Conservation (phyloP, 306 rosid genomes). For the Hippophae rhamnoides region DNA sequence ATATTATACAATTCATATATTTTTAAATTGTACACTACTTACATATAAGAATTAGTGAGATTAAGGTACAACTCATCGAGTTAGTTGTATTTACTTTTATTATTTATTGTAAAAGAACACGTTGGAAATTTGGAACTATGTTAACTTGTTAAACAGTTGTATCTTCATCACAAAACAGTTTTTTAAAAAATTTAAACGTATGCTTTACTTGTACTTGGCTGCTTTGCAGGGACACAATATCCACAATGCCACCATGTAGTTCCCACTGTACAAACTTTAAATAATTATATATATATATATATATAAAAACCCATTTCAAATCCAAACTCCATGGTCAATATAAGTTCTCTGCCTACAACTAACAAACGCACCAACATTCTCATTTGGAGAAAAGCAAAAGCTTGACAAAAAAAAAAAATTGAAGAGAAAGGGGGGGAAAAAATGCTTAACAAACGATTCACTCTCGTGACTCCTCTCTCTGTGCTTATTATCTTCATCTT, state of each 20-base stretch:
- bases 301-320: neutral
- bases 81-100: too few relatives aligned
- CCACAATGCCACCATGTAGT: neutral
- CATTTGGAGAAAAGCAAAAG: slow-evolving; percentile 6
- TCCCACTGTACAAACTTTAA: neutral
- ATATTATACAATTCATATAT: too few relatives aligned
- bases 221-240: slow-evolving; percentile 4
- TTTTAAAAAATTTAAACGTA: neutral
- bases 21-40: too few relatives aligned
- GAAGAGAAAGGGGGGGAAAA: neutral
- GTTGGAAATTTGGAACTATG: too few relatives aligned
- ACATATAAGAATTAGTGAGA: too few relatives aligned
- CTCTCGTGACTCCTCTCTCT: slow-evolving; percentile 27
- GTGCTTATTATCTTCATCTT: slow-evolving; percentile 49
- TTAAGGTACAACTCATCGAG: too few relatives aligned
- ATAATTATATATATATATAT: neutral
- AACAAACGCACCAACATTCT: slow-evolving; percentile 59
- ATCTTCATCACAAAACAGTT: too few relatives aligned
- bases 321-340: slow-evolving; percentile 17
- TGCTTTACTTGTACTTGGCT: neutral
- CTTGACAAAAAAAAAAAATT: slow-evolving; percentile 1
- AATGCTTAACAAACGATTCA: slow-evolving; percentile 30
- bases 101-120: too few relatives aligned
- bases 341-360: slow-evolving; percentile 36
- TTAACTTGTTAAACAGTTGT: too few relatives aligned